These are phyloP conservation scores for Cryptococcus sp. DNA, from an alignment of 1,284 basidiomycete genomes.

Conservation along the genomic window DNA sequence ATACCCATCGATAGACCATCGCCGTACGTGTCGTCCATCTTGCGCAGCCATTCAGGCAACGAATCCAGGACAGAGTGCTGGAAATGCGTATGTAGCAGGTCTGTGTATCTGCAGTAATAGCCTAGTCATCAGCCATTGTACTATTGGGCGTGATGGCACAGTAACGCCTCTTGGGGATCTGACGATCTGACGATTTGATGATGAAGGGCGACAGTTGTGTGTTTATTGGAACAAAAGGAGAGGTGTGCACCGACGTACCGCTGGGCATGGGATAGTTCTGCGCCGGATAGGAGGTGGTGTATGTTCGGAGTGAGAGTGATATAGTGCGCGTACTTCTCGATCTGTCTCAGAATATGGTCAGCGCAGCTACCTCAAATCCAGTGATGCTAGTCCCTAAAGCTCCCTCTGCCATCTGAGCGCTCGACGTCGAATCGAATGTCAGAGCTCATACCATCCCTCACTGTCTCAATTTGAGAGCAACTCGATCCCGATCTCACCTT, in stretches of 20 bases:
- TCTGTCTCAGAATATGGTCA: conserved; percentile 56
- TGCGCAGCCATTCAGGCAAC: conserved; percentile 70
- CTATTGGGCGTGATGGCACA: too few species aligned
- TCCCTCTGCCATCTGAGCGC: too few species aligned
- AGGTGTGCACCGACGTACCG: conserved; percentile 55
- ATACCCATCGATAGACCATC: conserved; percentile 72
- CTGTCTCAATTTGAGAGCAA: not conserved
- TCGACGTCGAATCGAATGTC: too few species aligned
- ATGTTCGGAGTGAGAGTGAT: conserved; percentile 68
- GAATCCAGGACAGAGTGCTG: conserved; percentile 72
- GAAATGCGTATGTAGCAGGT: conserved; percentile 71
- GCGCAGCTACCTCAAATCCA: too few species aligned
- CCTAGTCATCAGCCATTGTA: too few species aligned
- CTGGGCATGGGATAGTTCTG: conserved; percentile 75
- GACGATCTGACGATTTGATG: too few species aligned
- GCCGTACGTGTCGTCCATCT: conserved; percentile 67
- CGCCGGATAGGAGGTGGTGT: conserved; percentile 71
- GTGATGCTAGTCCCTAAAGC: too few species aligned
- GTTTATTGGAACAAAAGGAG: too few species aligned
- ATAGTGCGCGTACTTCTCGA: conserved; percentile 79
- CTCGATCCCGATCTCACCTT: not conserved
- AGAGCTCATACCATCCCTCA: too few species aligned
- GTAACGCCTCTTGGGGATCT: too few species aligned
- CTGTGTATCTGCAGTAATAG: conserved; percentile 62
- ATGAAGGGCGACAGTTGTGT: too few species aligned